These are phyloP conservation scores for Xylaria venustula DNA, from an alignment of 495 filamentous ascomycete genomes.

Conservation along the genomic window DNA sequence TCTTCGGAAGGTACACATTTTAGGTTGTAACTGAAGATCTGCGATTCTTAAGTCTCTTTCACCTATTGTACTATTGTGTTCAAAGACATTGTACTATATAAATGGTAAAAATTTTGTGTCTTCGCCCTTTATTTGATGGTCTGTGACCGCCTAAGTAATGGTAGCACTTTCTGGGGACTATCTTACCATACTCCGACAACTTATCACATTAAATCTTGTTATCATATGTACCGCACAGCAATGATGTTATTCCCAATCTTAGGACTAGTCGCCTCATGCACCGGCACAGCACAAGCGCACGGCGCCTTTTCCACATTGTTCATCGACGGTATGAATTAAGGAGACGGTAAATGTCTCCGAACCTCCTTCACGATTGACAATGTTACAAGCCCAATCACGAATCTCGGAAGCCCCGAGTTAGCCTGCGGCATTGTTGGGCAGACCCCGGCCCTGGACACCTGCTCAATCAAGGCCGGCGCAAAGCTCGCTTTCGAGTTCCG, in stretches of 20 bases:
- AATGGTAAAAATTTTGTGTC: neutral
- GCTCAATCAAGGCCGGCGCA: conserved; percentile 46
- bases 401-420: conserved; percentile 51
- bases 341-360: conserved; percentile 62
- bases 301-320: conserved; percentile 63
- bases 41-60: neutral
- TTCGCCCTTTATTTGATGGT: neutral
- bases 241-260: neutral
- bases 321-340: conserved; percentile 58
- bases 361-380: conserved; percentile 45
- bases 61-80: neutral
- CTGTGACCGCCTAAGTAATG: neutral
- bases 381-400: conserved; percentile 46
- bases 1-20: too few species aligned
- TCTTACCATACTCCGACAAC: too few species aligned
- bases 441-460: conserved; percentile 32
- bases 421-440: conserved; percentile 50
- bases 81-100: neutral
- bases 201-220: too few species aligned
- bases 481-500: conserved; percentile 61
- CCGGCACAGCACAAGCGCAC: conserved; percentile 44
- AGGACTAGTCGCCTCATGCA: neutral
- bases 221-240: neutral
- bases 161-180: too few species aligned
- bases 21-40: too few species aligned